Percentiles rank a stretch among this genome's conserved stretches.
phyloP scores from a whole-genome alignment of 2,329 filamentous ascomycete genomes.

The Tolypocladium ovalisporum region DNA sequence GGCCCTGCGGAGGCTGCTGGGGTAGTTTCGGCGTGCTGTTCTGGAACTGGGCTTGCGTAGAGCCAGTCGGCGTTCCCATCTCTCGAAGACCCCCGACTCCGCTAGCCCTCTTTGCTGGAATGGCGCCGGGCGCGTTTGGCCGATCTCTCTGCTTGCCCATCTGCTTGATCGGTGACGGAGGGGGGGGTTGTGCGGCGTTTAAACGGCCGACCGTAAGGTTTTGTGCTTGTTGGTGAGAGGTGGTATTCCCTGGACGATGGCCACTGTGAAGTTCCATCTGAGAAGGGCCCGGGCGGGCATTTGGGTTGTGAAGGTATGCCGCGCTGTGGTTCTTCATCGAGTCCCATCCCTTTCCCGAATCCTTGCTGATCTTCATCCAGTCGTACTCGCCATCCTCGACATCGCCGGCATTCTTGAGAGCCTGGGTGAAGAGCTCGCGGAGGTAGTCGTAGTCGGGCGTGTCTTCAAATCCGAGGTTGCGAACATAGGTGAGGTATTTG shows the following conservation, averaged over 20 bases:
- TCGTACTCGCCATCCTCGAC: slow-evolving; percentile 98
- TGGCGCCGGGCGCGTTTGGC: slow-evolving; percentile 67
- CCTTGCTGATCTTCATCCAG: slow-evolving; percentile 94
- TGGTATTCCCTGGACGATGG: slow-evolving; percentile 54
- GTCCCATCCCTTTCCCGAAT: slow-evolving; percentile 82
- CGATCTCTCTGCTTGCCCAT: slow-evolving; percentile 64
- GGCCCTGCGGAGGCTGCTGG: slow-evolving; percentile 50
- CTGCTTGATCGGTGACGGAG: slow-evolving; percentile 75
- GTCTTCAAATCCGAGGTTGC: slow-evolving; percentile 96
- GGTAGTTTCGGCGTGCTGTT: slow-evolving; percentile 85
- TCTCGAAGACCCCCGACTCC: slow-evolving; percentile 63
- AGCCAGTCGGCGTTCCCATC: slow-evolving; percentile 74
- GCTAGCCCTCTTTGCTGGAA: slow-evolving; percentile 67
- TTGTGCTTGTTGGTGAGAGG: slow-evolving; percentile 50
- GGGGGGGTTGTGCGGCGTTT: slow-evolving; percentile 87
- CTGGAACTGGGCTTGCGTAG: slow-evolving; percentile 92
- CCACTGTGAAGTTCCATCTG: slow-evolving; percentile 74
- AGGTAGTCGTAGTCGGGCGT: slow-evolving; percentile 98
- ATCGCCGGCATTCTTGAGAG: slow-evolving; percentile 86
- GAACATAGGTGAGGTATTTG: slow-evolving; percentile 94
- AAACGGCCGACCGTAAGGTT: slow-evolving; percentile 74
- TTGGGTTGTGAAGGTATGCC: slow-evolving; percentile 60
- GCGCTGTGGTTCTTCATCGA: slow-evolving; percentile 52
- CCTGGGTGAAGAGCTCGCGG: slow-evolving; percentile 90
- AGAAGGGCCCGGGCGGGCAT: slow-evolving; percentile 68